These are phyloP conservation scores for Fusarium virguliforme DNA, from an alignment of 2,329 filamentous ascomycete genomes.

Conservation along the genomic window DNA sequence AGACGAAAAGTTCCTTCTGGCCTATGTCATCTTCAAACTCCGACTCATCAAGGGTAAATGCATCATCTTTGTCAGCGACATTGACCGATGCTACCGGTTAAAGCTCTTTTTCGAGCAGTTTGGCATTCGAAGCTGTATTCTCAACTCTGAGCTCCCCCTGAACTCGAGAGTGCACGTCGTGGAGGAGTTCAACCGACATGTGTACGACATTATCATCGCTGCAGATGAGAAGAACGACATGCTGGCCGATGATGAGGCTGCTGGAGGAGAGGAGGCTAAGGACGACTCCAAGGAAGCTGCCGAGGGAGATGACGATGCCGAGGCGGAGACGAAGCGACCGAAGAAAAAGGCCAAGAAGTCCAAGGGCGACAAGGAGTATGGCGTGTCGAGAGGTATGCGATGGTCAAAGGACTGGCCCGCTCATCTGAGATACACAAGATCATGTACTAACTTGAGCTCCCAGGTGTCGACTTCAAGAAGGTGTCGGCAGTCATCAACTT, in stretches of 20 bases:
- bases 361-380: constrained; percentile 87
- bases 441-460: constrained; percentile 33
- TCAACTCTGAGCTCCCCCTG: constrained; percentile 95
- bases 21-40: constrained; percentile 95
- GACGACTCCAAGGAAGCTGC: constrained; percentile 40
- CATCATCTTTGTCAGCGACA: constrained; percentile 80
- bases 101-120: constrained; percentile 98
- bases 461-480: constrained; percentile 92
- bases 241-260: constrained; percentile 73
- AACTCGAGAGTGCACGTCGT: constrained; percentile 96
- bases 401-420: background rate
- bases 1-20: constrained; percentile 95
- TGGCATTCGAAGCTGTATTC: constrained; percentile 90
- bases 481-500: constrained; percentile 97
- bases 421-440: background rate
- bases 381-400: constrained; percentile 84
- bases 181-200: constrained; percentile 95
- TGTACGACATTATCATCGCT: constrained; percentile 98
- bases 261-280: constrained; percentile 59
- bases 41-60: constrained; percentile 95
- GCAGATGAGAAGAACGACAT: constrained; percentile 93
- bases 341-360: constrained; percentile 64
- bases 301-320: constrained; percentile 46
- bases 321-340: constrained; percentile 52
- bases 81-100: constrained; percentile 89